Conservation (phyloP, 352 stramenopile species). For the Peronospora destructor region DNA sequence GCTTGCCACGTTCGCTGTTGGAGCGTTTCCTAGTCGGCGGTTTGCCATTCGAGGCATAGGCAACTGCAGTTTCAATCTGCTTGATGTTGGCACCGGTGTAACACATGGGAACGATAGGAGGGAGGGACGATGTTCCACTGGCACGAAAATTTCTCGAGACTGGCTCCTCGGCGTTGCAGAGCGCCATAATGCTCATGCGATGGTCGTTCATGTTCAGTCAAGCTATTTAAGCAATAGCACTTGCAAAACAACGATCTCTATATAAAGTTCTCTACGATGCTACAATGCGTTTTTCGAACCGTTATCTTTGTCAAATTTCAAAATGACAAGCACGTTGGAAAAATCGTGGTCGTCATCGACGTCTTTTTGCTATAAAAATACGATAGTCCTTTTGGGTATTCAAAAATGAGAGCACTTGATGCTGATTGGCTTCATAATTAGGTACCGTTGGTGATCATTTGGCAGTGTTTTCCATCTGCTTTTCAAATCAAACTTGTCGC, state of each 20-base stretch:
- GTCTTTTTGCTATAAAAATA: background rate
- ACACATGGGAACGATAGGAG: slow-evolving; percentile 16
- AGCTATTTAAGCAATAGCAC: background rate
- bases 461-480: slow-evolving; percentile 16
- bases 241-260: background rate
- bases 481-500: slow-evolving; percentile 7
- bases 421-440: background rate
- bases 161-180: slow-evolving; percentile 19
- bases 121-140: background rate
- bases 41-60: slow-evolving; percentile 4
- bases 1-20: slow-evolving; percentile 57
- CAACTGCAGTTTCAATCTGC: slow-evolving; percentile 1
- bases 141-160: background rate
- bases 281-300: background rate
- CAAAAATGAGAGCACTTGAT: background rate
- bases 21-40: slow-evolving; percentile 32
- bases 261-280: no score
- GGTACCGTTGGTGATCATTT: slow-evolving; percentile 6
- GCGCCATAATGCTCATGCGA: slow-evolving; percentile 31
- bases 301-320: slow-evolving; percentile 12
- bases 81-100: background rate
- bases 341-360: slow-evolving; percentile 2
- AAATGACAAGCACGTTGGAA: no score
- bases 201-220: slow-evolving; percentile 21
- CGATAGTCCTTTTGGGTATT: no score